These are phyloP conservation scores for Fusarium compactum DNA, from an alignment of 2,329 filamentous ascomycete species.

Conservation along the genomic window DNA sequence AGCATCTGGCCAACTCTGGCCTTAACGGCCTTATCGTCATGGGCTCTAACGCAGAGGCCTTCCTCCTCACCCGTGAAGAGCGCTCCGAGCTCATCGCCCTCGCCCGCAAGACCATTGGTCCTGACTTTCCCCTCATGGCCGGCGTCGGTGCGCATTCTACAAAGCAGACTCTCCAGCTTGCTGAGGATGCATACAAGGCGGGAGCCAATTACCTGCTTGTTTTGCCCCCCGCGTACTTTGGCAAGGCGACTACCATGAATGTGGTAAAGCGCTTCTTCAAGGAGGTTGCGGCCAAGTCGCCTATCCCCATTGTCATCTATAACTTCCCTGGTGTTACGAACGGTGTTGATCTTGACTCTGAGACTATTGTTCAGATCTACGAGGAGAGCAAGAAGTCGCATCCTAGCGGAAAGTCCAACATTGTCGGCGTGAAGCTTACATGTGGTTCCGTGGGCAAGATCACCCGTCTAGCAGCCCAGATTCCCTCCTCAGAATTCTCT, in stretches of 20 bases:
- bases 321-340: constrained; percentile 78
- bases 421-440: constrained; percentile 77
- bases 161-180: constrained; percentile 70
- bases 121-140: constrained; percentile 87
- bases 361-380: constrained; percentile 59
- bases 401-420: constrained; percentile 59
- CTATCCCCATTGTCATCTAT: constrained; percentile 72
- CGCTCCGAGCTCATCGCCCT: constrained; percentile 66
- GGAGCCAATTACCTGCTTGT: constrained; percentile 73
- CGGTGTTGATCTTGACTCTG: constrained; percentile 75
- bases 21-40: constrained; percentile 65
- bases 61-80: constrained; percentile 70
- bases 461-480: constrained; percentile 65
- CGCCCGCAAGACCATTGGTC: constrained; percentile 81
- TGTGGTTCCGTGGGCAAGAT: constrained; percentile 80
- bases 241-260: constrained; percentile 68
- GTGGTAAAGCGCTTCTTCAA: constrained; percentile 71
- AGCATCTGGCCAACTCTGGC: constrained; percentile 62
- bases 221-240: constrained; percentile 74
- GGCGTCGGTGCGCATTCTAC: constrained; percentile 75
- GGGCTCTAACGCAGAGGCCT: constrained; percentile 68
- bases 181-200: constrained; percentile 68
- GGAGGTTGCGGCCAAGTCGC: constrained; percentile 64
- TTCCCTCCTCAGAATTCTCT: constrained; percentile 69
- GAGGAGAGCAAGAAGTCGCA: constrained; percentile 40